phyloP scores from a whole-genome alignment of 306 rosid genomes.

The cucumber (Cucumis sativus) region DNA sequence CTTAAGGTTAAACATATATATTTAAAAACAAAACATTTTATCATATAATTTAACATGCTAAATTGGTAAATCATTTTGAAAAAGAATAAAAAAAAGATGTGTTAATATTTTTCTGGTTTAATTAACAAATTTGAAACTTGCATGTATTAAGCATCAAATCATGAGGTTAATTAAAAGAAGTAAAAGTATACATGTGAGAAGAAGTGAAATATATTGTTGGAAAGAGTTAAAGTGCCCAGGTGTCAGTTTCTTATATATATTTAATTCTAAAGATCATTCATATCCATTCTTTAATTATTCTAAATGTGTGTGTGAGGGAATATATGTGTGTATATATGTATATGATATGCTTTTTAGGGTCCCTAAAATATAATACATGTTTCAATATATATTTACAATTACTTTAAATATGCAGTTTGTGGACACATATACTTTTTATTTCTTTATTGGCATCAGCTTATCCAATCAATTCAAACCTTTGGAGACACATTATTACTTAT shows the following conservation, averaged over 20 bases:
- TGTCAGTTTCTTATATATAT: neutral
- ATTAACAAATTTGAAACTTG: too few relatives aligned
- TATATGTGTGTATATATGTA: neutral
- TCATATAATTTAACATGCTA: too few relatives aligned
- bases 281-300: neutral
- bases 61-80: too few relatives aligned
- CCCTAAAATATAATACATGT: neutral
- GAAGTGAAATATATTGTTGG: neutral
- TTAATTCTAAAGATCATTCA: neutral
- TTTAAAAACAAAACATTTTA: too few relatives aligned
- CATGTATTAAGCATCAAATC: neutral
- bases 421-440: neutral
- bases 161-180: neutral
- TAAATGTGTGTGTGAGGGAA: neutral
- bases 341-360: conserved; percentile 5
- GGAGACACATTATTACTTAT: neutral
- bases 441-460: neutral
- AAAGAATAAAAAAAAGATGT: too few relatives aligned
- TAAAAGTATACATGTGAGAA: neutral
- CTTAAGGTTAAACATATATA: too few relatives aligned
- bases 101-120: too few relatives aligned
- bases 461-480: neutral
- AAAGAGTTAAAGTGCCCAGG: neutral
- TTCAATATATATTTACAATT: conserved; percentile 1
- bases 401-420: neutral